Conservation (phyloP, 225 moss, liverwort and hornwort genomes). For the Straminergon stramineum region DNA sequence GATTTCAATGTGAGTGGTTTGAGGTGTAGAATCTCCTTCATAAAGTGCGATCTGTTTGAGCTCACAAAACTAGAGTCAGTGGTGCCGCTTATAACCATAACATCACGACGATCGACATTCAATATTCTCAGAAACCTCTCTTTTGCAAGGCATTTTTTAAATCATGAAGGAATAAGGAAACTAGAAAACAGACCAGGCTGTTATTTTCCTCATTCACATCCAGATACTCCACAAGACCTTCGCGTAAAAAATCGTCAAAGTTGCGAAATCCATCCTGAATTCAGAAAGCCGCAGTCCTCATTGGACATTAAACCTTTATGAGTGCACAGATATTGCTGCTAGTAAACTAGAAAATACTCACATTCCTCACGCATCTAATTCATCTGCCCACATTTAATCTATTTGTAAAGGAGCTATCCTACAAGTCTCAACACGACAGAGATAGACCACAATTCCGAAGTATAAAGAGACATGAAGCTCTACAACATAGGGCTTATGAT, state of each 20-base stretch:
- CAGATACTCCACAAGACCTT: slow-evolving; percentile 95
- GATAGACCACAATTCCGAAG: neutral
- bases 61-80: slow-evolving; percentile 3
- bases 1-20: slow-evolving; percentile 94
- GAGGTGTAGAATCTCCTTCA: slow-evolving; percentile 70
- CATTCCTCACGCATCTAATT: neutral
- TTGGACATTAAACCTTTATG: neutral
- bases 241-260: slow-evolving; percentile 90
- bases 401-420: neutral
- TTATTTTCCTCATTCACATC: slow-evolving; percentile 99
- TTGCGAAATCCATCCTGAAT: slow-evolving; percentile 95
- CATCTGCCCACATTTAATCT: neutral
- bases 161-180: neutral
- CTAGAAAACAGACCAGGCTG: slow-evolving; percentile 57
- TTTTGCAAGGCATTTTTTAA: neutral
- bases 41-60: slow-evolving; percentile 84
- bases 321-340: neutral
- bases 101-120: neutral
- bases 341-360: neutral
- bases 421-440: neutral
- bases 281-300: neutral
- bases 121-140: neutral
- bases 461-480: neutral
- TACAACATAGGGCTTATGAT: neutral
- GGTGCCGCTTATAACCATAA: neutral